Percentiles rank a stretch among this genome's conserved stretches.
Evolutionary conservation across 192 early-diverging fungal species (phyloP).

Genomic region (Podila verticillata): DNA sequence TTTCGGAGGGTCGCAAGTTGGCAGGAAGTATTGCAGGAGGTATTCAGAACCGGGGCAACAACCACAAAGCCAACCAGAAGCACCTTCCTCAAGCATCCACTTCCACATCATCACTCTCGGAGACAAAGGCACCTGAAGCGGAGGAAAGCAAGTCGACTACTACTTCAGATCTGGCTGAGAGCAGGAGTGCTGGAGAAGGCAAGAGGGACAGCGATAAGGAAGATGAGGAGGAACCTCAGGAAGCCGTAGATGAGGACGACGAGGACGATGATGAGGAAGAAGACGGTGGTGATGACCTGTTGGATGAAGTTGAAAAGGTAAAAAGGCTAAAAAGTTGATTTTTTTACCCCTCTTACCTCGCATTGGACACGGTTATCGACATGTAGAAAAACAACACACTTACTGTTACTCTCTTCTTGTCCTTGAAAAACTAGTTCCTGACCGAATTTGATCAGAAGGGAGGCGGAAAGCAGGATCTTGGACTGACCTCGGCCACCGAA

Average conservation of each 20-base stretch:
- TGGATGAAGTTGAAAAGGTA: slow-evolving; percentile 60
- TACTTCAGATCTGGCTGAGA: no score
- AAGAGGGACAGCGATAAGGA: background rate
- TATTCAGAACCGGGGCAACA: slow-evolving; percentile 23
- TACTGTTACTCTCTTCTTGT: slow-evolving; percentile 1
- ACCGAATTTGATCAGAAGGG: slow-evolving; percentile 47
- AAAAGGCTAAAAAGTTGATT: background rate
- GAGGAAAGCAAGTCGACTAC: slow-evolving; percentile 39
- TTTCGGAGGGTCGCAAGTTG: slow-evolving; percentile 60
- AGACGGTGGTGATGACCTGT: slow-evolving; percentile 36
- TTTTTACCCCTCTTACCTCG: no score
- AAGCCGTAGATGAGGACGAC: background rate
- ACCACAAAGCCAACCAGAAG: background rate
- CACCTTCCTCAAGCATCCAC: background rate
- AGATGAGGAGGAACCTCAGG: background rate
- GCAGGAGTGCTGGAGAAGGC: slow-evolving; percentile 7
- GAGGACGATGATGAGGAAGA: slow-evolving; percentile 22
- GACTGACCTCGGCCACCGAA: slow-evolving; percentile 16
- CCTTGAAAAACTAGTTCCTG: slow-evolving; percentile 12
- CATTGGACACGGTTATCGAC: background rate
- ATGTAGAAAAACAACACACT: background rate
- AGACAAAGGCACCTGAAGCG: background rate
- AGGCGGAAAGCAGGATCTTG: slow-evolving; percentile 40
- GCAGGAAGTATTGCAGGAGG: slow-evolving; percentile 53
- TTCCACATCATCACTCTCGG: background rate